Conservation (phyloP, 192 early-diverging fungal species). For the Rhizophagus sp. region DNA sequence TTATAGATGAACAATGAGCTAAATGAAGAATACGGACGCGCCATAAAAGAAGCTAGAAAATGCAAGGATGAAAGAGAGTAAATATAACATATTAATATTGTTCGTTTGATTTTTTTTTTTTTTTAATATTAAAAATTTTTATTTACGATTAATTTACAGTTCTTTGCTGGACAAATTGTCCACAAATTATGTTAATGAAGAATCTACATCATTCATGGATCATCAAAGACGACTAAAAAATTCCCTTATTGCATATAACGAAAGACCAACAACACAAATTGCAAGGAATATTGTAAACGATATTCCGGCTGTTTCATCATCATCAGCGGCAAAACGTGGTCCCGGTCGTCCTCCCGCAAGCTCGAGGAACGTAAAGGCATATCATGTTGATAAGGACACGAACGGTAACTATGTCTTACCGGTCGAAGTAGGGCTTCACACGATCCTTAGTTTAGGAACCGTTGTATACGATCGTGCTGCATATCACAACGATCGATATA, state of each 20-base stretch:
- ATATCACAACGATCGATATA: conserved; percentile 81
- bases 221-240: neutral
- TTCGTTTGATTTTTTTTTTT: neutral
- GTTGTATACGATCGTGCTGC: conserved; percentile 57
- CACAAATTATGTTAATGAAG: neutral
- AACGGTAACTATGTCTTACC: conserved; percentile 67
- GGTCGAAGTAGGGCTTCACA: conserved; percentile 62
- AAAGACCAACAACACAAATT: neutral
- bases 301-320: neutral
- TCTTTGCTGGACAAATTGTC: neutral
- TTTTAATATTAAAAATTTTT: neutral
- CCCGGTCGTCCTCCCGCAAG: neutral
- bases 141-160: neutral
- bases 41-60: neutral
- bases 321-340: neutral
- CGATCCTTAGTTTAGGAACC: conserved; percentile 57
- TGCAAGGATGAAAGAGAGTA: conserved; percentile 12
- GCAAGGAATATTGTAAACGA: neutral
- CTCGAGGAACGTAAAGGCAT: neutral
- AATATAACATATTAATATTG: neutral
- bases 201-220: neutral
- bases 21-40: conserved; percentile 1
- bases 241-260: neutral
- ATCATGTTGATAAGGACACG: conserved; percentile 36
- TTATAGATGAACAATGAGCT: neutral